Base-by-base conservation (phyloP, 495 filamentous ascomycete species). In the Neurospora sp. region DNA sequence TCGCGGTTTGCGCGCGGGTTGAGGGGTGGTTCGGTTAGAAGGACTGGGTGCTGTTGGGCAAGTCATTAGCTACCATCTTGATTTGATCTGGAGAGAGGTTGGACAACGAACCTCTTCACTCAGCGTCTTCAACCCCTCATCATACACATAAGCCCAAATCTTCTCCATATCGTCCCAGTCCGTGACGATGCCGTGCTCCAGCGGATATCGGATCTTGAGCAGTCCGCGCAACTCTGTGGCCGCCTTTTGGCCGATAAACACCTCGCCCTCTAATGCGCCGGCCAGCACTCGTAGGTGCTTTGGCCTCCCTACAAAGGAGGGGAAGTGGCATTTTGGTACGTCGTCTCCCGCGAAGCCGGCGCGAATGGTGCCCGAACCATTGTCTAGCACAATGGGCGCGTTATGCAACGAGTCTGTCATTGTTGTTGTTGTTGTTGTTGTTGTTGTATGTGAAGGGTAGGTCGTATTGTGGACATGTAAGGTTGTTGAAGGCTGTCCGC, bases 121-220 rank as follows among this genome's bases (percentile, higher is more conserved):
- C 77, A 97, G 86, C 37, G 95, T 97, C 84, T 98, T 98, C 75
- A 99, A 82, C 53, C 88, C 88, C 72, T 89, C 87, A 38, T 83
- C 85, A 76, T 89, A 89, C 3, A 89, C 87, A 72, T 85, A 87
- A 75, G 94, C 92, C 96, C 96, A 99, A 82, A 99, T 99, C 81
- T 93, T 91, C 84, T 98, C 96, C 96, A 99, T 99, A 79, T 99
- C 96, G 77, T 98, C 96, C 96, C 96, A 99, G 82, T 99, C 94
- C 73, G 96, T 99, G 68, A 99, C 96, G 75, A 98, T 96, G 78
- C 96, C 96, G 81, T 99, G 96, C 81, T 98, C 96, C 71, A 99
- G 86, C 53, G 96, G 96, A 78, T 98, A 98, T 69, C 89, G 88
- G 77, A 99, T 94, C 85, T 98, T 98, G 76, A 99, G 85, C 73